A percentile compares a stretch with the other conserved stretches of the same genome.
phyloP scores from a whole-genome alignment of 495 filamentous ascomycete genomes.

The Aspergillus egyptiacus region DNA sequence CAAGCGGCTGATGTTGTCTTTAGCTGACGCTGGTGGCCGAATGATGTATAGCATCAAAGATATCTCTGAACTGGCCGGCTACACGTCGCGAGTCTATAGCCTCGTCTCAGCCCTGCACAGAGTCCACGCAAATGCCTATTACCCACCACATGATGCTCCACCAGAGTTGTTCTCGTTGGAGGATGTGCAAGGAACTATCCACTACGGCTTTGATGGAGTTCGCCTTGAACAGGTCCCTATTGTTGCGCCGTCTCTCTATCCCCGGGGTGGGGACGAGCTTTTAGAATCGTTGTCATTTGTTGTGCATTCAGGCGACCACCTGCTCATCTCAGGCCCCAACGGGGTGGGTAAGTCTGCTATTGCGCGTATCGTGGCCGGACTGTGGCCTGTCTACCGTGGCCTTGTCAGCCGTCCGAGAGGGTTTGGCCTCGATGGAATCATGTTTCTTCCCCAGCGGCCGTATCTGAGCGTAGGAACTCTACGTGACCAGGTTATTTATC shows the following conservation, averaged over 20 bases:
- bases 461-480: conserved; percentile 95
- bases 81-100: conserved; percentile 93
- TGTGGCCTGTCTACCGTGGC: conserved; percentile 95
- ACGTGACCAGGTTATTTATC: conserved; percentile 96
- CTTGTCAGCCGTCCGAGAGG: conserved; percentile 79
- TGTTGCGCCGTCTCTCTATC: conserved; percentile 73
- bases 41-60: conserved; percentile 99
- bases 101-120: conserved; percentile 91
- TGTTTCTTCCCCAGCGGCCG: conserved; percentile 94
- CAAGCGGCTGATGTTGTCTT: conserved; percentile 94
- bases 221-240: conserved; percentile 90
- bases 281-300: conserved; percentile 81
- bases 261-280: conserved; percentile 85
- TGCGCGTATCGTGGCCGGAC: conserved; percentile 78
- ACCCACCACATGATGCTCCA: conserved; percentile 55
- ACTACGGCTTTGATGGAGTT: conserved; percentile 91
- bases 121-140: conserved; percentile 85
- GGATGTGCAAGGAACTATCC: conserved; percentile 86
- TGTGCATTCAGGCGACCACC: conserved; percentile 82
- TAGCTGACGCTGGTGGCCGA: conserved; percentile 91
- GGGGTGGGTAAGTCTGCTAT: conserved; percentile 92
- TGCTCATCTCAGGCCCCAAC: conserved; percentile 91
- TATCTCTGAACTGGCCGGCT: conserved; percentile 89
- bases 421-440: conserved; percentile 82
- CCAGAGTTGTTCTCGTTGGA: conserved; percentile 81